Evolutionary conservation across 495 filamentous ascomycete genomes (phyloP).

Genomic region (Penicillium soppii): DNA sequence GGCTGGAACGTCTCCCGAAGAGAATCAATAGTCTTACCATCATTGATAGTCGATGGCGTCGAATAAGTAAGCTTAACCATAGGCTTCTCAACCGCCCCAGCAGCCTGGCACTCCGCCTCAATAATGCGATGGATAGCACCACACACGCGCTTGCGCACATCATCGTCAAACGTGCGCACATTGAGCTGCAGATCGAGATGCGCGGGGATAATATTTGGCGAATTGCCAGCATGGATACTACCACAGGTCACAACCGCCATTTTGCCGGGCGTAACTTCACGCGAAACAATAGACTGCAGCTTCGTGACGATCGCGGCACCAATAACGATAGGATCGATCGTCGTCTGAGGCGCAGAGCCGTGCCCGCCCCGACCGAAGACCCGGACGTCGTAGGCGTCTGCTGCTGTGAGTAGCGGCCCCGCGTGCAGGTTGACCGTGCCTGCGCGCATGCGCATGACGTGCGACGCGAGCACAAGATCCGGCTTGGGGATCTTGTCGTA

Average conservation of each 20-base stretch:
- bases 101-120: conserved; percentile 52
- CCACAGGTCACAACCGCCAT: conserved; percentile 55
- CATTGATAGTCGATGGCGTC: conserved; percentile 55
- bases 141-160: conserved; percentile 42
- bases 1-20: conserved; percentile 41
- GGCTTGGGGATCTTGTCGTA: conserved; percentile 51
- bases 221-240: conserved; percentile 49
- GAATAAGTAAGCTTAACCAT: conserved; percentile 31
- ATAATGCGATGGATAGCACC: conserved; percentile 51
- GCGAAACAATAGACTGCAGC: conserved; percentile 55
- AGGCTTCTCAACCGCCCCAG: conserved; percentile 38
- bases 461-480: conserved; percentile 57
- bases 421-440: conserved; percentile 37
- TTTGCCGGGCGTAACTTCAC: conserved; percentile 52
- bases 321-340: conserved; percentile 58
- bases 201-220: conserved; percentile 55
- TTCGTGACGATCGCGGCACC: conserved; percentile 51
- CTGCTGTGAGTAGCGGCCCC: conserved; percentile 32
- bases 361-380: conserved; percentile 55
- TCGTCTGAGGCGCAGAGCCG: conserved; percentile 47
- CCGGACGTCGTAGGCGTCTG: conserved; percentile 42
- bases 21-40: conserved; percentile 36
- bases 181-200: conserved; percentile 49
- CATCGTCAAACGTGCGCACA: conserved; percentile 41
- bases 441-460: conserved; percentile 50